Percentiles rank a stretch among this genome's conserved stretches.
Evolutionary conservation across 495 filamentous ascomycete genomes (phyloP).

Genomic region (Penicillium lividum): DNA sequence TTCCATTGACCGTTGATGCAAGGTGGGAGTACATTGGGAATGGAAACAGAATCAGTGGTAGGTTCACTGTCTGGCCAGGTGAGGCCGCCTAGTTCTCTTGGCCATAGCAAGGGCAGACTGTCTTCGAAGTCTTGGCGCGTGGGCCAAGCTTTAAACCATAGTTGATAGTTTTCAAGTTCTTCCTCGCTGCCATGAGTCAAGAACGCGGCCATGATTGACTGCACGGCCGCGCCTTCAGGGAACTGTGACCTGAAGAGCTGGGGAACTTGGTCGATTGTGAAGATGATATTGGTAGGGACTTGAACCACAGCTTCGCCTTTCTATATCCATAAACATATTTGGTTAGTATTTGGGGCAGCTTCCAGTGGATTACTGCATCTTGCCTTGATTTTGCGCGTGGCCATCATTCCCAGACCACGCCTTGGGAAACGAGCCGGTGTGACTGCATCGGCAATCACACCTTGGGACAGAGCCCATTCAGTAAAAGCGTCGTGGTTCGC

Average conservation of each 20-base stretch:
- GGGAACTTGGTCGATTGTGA: conserved; percentile 62
- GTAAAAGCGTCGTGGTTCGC: conserved; percentile 54
- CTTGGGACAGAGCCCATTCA: conserved; percentile 60
- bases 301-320: conserved; percentile 23
- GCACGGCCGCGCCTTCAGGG: conserved; percentile 57
- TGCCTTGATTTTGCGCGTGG: conserved; percentile 65
- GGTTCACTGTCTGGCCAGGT: conserved; percentile 20
- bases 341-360: neutral
- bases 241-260: conserved; percentile 40
- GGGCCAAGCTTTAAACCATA: conserved; percentile 74
- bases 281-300: conserved; percentile 64
- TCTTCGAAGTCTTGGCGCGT: conserved; percentile 55
- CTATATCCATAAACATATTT: conserved; percentile 5
- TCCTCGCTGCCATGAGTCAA: conserved; percentile 53
- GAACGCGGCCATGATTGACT: conserved; percentile 71
- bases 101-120: conserved; percentile 73
- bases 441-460: conserved; percentile 61
- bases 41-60: neutral
- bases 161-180: conserved; percentile 35
- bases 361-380: neutral
- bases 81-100: conserved; percentile 30
- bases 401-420: conserved; percentile 73
- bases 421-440: conserved; percentile 60
- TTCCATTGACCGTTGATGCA: conserved; percentile 44
- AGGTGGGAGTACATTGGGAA: conserved; percentile 36